Percentiles rank a stretch among this genome's conserved stretches.
Evolutionary conservation across 2,329 filamentous ascomycete genomes (phyloP).

Genomic region (Arachnomyces sp.): DNA sequence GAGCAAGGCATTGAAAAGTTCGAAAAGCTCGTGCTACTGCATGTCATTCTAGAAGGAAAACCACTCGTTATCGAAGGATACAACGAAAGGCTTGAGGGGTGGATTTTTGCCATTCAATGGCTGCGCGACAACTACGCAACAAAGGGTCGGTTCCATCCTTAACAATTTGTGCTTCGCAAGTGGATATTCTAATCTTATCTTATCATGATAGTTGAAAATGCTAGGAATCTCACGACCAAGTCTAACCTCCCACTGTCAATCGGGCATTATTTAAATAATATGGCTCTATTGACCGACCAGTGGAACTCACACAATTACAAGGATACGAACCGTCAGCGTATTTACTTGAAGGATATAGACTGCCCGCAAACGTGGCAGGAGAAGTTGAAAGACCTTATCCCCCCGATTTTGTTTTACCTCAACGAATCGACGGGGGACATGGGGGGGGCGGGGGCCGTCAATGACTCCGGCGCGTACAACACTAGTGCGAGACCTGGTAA

Average conservation of each 20-base stretch:
- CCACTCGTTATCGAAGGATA: conserved; percentile 89
- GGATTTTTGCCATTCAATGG: conserved; percentile 76
- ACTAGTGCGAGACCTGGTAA: conserved; percentile 43
- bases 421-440: conserved; percentile 65
- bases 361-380: conserved; percentile 83
- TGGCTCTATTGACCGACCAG: conserved; percentile 76
- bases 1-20: conserved; percentile 70
- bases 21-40: conserved; percentile 73
- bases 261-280: conserved; percentile 81
- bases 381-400: conserved; percentile 68
- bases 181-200: not conserved
- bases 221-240: conserved; percentile 69
- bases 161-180: no score
- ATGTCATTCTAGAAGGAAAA: conserved; percentile 78
- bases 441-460: conserved; percentile 49
- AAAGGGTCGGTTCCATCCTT: conserved; percentile 53
- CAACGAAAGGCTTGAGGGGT: conserved; percentile 63
- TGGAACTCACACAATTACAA: conserved; percentile 69
- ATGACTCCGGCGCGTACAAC: conserved; percentile 35
- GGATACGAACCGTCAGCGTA: conserved; percentile 70
- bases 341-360: conserved; percentile 97
- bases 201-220: conserved; percentile 60
- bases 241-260: conserved; percentile 75
- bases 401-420: conserved; percentile 77
- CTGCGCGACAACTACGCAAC: conserved; percentile 69